Base-by-base conservation (phyloP, 2,329 filamentous ascomycete species). In the Ophiostoma pallidulum region DNA sequence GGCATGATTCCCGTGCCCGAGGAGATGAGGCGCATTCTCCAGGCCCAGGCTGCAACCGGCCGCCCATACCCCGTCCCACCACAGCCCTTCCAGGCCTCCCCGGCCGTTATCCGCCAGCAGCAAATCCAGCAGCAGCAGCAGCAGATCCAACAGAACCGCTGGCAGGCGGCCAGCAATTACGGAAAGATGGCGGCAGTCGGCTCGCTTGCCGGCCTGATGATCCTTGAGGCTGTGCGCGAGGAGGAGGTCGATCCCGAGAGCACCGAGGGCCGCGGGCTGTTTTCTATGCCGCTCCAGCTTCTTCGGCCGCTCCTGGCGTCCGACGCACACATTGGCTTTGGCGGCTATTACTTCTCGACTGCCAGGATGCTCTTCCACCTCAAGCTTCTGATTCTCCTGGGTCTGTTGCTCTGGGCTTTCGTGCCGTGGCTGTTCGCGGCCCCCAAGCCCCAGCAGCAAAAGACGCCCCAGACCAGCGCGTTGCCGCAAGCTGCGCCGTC, bases 131-230 rank as follows among this genome's bases (percentile, higher is more conserved):
- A 74, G 51, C 69, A 70, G 42, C 66, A 69, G 40, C 65, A 69
- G 45, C 69, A 71, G 47, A 65, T 70, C 54, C 72, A 75, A 53
- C 66, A 70, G 50, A 67, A 67, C 47, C 66, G 72, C 31, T 82
- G 78, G 77, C 70, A 69, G 44, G 72, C 70, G 51, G 64, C 69
- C 6, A 69, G 65, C 12, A 75, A 74, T 1, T 82, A 80, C 52
- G 78, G 77, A 44, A 94, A 94, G 66, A 74, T 96, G 55, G 92
- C 96, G 86, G n/a, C n/a, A n/a, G 81, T 96, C 5, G 91, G 91
- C 36, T 91, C 90, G 16, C 75, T 97, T 50, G 91, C 90, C 20
- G 89, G 88, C 13, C 71, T 97, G 16, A 95, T 97, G 90, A 75
- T 96, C 29, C 68, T 95, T 56, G 89, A 96, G 66, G 88, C 87